Percentiles rank a stretch among this genome's conserved stretches.
Evolutionary conservation across 2,329 filamentous ascomycete genomes (phyloP).

Genomic region (Venturia carpophila): DNA sequence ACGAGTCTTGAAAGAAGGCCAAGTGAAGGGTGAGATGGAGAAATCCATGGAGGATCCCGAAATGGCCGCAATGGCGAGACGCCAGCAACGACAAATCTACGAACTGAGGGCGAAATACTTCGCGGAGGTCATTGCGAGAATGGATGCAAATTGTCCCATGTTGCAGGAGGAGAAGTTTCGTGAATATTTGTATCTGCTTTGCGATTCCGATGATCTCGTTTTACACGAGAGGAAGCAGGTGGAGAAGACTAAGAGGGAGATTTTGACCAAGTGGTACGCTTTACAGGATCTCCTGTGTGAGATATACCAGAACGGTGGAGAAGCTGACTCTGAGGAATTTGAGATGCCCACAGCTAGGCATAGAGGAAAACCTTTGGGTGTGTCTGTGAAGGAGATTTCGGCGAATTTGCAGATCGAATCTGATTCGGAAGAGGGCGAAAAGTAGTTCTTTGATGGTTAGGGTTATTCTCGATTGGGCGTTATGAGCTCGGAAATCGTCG

Average conservation of each 20-base stretch:
- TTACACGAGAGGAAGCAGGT: background rate
- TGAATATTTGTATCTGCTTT: background rate
- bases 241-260: background rate
- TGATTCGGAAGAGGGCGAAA: background rate
- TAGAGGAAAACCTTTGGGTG: background rate
- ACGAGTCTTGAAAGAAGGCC: background rate
- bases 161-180: background rate
- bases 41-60: background rate
- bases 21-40: background rate
- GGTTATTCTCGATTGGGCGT: background rate
- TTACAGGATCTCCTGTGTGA: background rate
- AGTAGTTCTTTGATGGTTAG: background rate
- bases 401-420: background rate
- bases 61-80: background rate
- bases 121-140: background rate
- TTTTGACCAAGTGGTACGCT: background rate
- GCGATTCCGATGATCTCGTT: conserved; percentile 1
- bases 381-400: background rate
- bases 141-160: background rate
- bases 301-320: background rate
- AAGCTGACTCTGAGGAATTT: background rate
- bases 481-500: background rate
- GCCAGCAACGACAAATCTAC: background rate
- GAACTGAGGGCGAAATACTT: background rate
- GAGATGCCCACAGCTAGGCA: background rate